These are phyloP conservation scores for Botrytis byssoidea DNA, from an alignment of 2,329 filamentous ascomycete genomes.

Conservation along the genomic window DNA sequence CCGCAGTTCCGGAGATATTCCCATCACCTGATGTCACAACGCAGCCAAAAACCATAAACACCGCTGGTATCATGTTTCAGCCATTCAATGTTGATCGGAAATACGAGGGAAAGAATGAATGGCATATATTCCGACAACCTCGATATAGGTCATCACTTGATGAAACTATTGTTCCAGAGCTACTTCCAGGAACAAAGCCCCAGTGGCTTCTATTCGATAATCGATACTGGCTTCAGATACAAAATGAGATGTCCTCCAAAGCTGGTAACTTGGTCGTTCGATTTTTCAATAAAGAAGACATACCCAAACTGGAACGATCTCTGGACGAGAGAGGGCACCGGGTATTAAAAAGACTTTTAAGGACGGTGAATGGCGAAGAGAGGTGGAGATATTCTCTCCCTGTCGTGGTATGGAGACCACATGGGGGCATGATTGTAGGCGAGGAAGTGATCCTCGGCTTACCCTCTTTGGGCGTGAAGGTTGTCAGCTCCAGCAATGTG, in stretches of 20 bases:
- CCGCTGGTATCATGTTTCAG: slow-evolving; percentile 33
- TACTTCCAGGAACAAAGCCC: background rate
- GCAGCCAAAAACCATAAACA: background rate
- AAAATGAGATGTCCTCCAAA: background rate
- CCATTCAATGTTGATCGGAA: slow-evolving; percentile 1
- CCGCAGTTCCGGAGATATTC: slow-evolving; percentile 22
- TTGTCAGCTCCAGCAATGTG: background rate
- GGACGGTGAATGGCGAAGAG: background rate
- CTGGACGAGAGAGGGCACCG: background rate
- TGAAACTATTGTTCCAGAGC: slow-evolving; percentile 37
- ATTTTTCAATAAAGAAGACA: background rate
- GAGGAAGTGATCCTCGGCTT: slow-evolving; percentile 11
- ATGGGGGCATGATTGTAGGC: background rate
- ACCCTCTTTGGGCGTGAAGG: slow-evolving; percentile 7
- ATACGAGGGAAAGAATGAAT: slow-evolving; percentile 5
- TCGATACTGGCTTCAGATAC: slow-evolving; percentile 10
- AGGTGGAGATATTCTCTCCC: slow-evolving; percentile 10
- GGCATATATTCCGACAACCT: slow-evolving; percentile 34
- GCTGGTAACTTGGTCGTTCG: background rate
- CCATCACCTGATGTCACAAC: background rate
- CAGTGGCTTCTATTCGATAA: background rate
- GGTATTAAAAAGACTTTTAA: slow-evolving; percentile 1
- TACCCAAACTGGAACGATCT: background rate
- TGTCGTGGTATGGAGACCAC: slow-evolving; percentile 12
- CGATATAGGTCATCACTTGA: slow-evolving; percentile 10